Percentiles rank a stretch among this genome's conserved stretches.
phyloP scores from a whole-genome alignment of 2,329 filamentous ascomycete genomes.

The Pseudocercospora fuligena region DNA sequence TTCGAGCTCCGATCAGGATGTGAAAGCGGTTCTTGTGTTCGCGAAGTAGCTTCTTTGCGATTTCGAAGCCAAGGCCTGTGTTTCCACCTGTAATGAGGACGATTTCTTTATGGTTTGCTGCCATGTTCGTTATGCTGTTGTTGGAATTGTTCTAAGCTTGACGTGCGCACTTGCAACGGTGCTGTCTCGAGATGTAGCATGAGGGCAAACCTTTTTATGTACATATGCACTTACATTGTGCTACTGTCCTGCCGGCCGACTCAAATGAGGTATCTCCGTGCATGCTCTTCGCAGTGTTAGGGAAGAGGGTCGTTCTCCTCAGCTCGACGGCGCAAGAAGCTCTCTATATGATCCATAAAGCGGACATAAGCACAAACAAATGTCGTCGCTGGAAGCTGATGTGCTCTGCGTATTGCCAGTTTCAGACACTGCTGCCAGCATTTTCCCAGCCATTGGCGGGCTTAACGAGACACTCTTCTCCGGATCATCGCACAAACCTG shows the following conservation, averaged over 20 bases:
- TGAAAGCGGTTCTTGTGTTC: constrained; percentile 55
- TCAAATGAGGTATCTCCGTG: too few species aligned
- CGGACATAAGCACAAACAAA: neutral
- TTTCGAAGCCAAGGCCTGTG: constrained; percentile 64
- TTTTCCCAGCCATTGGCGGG: neutral
- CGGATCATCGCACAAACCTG: neutral
- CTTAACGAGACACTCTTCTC: neutral
- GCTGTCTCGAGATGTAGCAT: too few species aligned
- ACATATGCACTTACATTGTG: too few species aligned
- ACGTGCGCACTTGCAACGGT: too few species aligned
- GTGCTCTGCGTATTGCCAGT: neutral
- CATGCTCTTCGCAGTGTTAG: too few species aligned
- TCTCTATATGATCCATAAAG: neutral
- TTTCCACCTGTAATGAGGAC: constrained; percentile 62
- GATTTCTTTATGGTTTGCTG: constrained; percentile 40
- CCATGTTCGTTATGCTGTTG: constrained; percentile 10
- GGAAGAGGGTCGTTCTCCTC: too few species aligned
- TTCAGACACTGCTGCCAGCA: neutral
- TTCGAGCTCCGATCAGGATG: constrained; percentile 61
- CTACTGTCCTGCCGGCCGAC: too few species aligned
- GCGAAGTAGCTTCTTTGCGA: constrained; percentile 57
- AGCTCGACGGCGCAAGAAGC: too few species aligned
- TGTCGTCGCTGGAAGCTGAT: neutral
- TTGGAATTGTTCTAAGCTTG: neutral
- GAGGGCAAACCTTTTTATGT: too few species aligned